Evolutionary conservation across 805 yeast genomes (phyloP).

Genomic region (Candida ascalaphidarum): DNA sequence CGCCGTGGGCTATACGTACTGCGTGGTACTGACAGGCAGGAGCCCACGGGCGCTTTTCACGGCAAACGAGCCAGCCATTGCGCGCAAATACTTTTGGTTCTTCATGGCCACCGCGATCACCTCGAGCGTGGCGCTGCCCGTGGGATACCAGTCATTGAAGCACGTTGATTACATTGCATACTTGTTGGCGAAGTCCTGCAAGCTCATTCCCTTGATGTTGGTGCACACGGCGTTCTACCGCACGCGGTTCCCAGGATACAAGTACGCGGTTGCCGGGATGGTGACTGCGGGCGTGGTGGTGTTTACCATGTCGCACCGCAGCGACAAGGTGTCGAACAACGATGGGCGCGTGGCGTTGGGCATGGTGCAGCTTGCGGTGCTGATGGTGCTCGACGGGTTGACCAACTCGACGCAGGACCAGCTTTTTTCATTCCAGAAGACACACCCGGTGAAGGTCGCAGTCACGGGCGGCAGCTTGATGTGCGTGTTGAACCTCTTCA

Average conservation of each 20-base stretch:
- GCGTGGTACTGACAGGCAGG: slow-evolving; percentile 14
- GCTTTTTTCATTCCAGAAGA: slow-evolving; percentile 41
- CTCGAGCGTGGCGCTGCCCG: slow-evolving; percentile 74
- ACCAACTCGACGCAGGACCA: slow-evolving; percentile 93
- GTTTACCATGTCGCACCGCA: slow-evolving; percentile 52
- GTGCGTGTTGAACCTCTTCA: slow-evolving; percentile 52
- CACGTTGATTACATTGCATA: slow-evolving; percentile 84
- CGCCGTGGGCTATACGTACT: slow-evolving; percentile 55
- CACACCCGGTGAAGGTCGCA: slow-evolving; percentile 3
- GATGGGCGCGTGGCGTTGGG: slow-evolving; percentile 49
- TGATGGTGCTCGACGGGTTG: slow-evolving; percentile 80
- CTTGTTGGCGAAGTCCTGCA: slow-evolving; percentile 86
- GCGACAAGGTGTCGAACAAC: slow-evolving; percentile 18
- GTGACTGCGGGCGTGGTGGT: slow-evolving; percentile 79
- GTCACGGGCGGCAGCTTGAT: slow-evolving; percentile 84
- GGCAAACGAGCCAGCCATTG: slow-evolving; percentile 12
- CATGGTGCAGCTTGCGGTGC: slow-evolving; percentile 43
- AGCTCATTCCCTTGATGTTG: slow-evolving; percentile 87
- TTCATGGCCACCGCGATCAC: slow-evolving; percentile 55
- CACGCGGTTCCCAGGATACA: slow-evolving; percentile 62
- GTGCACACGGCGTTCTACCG: slow-evolving; percentile 69
- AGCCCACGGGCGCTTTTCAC: slow-evolving; percentile 25
- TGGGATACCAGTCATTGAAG: slow-evolving; percentile 68
- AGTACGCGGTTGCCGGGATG: slow-evolving; percentile 66
- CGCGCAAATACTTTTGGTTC: slow-evolving; percentile 15